Conservation (phyloP, 2,329 filamentous ascomycete species). For the Madurella mycetomatis region DNA sequence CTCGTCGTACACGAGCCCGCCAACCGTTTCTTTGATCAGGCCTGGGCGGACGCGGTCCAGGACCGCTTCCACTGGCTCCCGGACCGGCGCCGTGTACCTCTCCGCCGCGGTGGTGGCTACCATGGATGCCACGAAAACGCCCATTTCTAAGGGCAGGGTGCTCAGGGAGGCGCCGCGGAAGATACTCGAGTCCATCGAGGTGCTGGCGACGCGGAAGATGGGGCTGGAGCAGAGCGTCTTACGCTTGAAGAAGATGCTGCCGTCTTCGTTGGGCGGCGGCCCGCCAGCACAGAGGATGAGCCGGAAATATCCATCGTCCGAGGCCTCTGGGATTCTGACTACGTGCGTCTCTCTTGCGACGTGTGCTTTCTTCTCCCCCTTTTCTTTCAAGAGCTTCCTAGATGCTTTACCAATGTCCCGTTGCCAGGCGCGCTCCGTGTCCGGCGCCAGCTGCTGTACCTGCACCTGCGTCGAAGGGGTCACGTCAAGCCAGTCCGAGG, state of each 20-base stretch:
- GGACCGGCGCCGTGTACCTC: constrained; percentile 40
- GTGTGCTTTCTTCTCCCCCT: constrained; percentile 44
- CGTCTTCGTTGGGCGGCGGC: constrained; percentile 15
- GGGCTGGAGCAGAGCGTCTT: constrained; percentile 62
- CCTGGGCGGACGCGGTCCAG: constrained; percentile 37
- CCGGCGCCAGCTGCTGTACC: constrained; percentile 45
- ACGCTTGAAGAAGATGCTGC: constrained; percentile 6
- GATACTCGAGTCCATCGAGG: constrained; percentile 56
- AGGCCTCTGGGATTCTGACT: constrained; percentile 58
- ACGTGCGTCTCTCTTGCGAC: constrained; percentile 58
- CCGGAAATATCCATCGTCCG: constrained; percentile 64
- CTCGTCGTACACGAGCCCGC: constrained; percentile 36
- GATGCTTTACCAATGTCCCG: constrained; percentile 61
- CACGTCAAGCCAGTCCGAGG: constrained; percentile 61
- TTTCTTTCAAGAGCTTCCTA: constrained; percentile 48
- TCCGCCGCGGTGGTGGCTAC: constrained; percentile 44
- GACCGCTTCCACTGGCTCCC: constrained; percentile 38
- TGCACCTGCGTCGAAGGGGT: constrained; percentile 51
- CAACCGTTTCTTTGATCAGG: constrained; percentile 38
- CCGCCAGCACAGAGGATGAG: constrained; percentile 56
- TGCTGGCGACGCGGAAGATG: constrained; percentile 64
- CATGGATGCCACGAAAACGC: constrained; percentile 50
- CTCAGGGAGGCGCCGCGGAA: constrained; percentile 60
- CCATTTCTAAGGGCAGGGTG: constrained; percentile 63
- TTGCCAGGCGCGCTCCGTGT: constrained; percentile 63